phyloP scores from a whole-genome alignment of 306 rosid genomes.

The Castanospermum australe region DNA sequence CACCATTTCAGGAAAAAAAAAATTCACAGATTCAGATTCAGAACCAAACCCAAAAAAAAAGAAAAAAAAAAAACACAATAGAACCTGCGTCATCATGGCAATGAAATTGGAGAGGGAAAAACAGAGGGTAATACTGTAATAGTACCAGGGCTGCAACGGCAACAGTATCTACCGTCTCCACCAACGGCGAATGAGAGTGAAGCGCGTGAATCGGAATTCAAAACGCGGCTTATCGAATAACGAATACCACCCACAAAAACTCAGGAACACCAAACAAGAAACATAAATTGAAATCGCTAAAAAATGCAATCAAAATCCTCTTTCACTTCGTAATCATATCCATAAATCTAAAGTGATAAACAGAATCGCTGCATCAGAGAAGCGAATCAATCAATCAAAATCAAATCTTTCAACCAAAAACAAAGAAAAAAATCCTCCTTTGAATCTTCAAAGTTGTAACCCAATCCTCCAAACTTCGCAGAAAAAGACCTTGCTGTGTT shows the following conservation, averaged over 20 bases:
- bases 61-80: background rate
- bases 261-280: background rate
- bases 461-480: background rate
- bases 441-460: background rate
- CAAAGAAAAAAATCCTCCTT: no score
- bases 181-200: no score
- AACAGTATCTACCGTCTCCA: no score
- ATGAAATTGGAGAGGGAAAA: conserved; percentile 11
- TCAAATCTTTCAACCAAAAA: background rate
- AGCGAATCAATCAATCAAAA: background rate
- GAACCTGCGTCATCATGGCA: conserved; percentile 46
- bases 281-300: background rate
- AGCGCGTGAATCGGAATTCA: conserved; percentile 2
- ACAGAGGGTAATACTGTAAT: background rate
- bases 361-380: background rate
- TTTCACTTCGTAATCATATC: background rate
- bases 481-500: background rate
- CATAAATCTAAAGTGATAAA: background rate
- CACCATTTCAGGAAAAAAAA: background rate
- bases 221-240: background rate
- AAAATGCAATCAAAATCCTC: background rate
- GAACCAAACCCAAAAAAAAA: conserved; percentile 18
- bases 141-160: no score
- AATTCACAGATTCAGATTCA: conserved; percentile 11
- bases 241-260: background rate